Evolutionary conservation across 306 rosid species (phyloP).

Genomic region (Echinosophora koreensis): DNA sequence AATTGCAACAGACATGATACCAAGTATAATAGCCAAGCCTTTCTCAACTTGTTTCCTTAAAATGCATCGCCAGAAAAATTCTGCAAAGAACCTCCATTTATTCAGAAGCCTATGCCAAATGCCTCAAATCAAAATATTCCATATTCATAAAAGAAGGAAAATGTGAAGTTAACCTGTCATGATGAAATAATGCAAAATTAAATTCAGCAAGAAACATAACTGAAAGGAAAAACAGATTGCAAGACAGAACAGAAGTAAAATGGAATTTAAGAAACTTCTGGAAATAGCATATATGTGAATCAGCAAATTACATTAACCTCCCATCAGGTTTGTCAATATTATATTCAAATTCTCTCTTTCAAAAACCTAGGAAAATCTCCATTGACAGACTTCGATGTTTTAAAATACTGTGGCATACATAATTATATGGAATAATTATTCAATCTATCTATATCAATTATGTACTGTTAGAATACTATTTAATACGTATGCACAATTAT

Average conservation of each 20-base stretch:
- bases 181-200: slow-evolving; percentile 4
- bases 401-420: background rate
- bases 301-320: background rate
- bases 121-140: slow-evolving; percentile 21
- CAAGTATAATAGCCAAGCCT: slow-evolving; percentile 80
- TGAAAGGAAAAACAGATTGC: slow-evolving; percentile 5
- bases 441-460: background rate
- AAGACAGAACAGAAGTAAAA: slow-evolving; percentile 27
- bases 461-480: background rate
- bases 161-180: background rate
- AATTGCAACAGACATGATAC: slow-evolving; percentile 89
- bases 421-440: background rate
- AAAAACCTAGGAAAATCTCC: slow-evolving; percentile 7
- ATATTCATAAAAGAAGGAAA: slow-evolving; percentile 28
- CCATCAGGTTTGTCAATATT: slow-evolving; percentile 9
- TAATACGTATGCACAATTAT: background rate
- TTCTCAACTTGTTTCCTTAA: slow-evolving; percentile 81
- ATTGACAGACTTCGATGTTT: background rate
- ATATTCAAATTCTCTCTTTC: background rate
- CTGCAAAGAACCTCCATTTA: slow-evolving; percentile 62
- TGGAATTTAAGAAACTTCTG: slow-evolving; percentile 5
- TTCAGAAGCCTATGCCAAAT: slow-evolving; percentile 40
- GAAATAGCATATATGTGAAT: background rate
- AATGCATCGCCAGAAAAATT: slow-evolving; percentile 92
- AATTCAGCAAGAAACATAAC: background rate